A percentile compares a stretch with the other conserved stretches of the same genome.
Evolutionary conservation across 2,329 filamentous ascomycete species (phyloP).

Genomic region (Fusarium lyarnte): DNA sequence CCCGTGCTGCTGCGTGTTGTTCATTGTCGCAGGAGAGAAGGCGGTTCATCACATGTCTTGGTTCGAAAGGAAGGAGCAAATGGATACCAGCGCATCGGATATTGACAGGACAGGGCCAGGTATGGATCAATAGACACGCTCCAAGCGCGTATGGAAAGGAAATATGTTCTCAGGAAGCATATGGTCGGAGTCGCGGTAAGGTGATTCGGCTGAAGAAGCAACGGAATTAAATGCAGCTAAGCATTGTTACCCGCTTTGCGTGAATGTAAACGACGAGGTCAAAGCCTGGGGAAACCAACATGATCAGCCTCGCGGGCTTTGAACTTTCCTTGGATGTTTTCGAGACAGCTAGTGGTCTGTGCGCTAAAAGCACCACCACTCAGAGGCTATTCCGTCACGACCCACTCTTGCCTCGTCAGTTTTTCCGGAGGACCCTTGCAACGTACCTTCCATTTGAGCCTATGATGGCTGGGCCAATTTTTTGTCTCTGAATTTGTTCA

Average conservation of each 20-base stretch:
- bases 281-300: conserved; percentile 38
- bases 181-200: not conserved
- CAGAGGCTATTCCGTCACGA: conserved; percentile 41
- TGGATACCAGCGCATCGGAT: conserved; percentile 42
- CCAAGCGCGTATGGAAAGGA: conserved; percentile 4
- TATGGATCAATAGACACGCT: conserved; percentile 16
- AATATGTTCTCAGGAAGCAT: not conserved
- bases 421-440: conserved; percentile 44
- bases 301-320: conserved; percentile 39
- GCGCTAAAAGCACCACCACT: conserved; percentile 33
- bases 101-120: conserved; percentile 5
- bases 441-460: conserved; percentile 23
- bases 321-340: conserved; percentile 31
- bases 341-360: conserved; percentile 33
- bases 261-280: conserved; percentile 31
- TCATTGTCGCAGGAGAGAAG: conserved; percentile 45
- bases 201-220: not conserved
- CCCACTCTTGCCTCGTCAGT: conserved; percentile 39
- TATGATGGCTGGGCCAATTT: conserved; percentile 41
- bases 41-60: conserved; percentile 46
- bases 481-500: conserved; percentile 39
- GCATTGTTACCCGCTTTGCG: conserved; percentile 35
- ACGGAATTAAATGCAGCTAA: conserved; percentile 32
- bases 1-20: conserved; percentile 46
- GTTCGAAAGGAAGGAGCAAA: conserved; percentile 44